These are phyloP conservation scores for Astragalus membranaceus DNA, from an alignment of 306 rosid species.

Conservation along the genomic window DNA sequence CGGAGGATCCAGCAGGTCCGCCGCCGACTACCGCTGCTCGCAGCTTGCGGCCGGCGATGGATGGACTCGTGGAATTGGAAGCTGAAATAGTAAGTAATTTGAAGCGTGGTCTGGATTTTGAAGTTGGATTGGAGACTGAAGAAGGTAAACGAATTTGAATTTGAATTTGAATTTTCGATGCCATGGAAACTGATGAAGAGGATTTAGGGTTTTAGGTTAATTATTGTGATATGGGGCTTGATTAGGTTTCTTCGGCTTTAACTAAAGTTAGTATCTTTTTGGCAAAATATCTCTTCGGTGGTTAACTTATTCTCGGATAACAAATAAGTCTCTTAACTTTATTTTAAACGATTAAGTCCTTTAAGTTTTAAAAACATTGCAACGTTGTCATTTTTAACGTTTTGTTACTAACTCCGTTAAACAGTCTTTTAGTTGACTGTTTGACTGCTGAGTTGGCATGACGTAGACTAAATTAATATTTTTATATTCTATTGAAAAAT, in stretches of 20 bases:
- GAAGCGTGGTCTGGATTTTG: background rate
- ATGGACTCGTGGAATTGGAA: conserved; percentile 31
- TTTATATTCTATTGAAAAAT: no score
- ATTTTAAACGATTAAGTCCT: no score
- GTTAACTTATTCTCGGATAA: no score
- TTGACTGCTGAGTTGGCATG: no score
- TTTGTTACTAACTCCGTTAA: no score
- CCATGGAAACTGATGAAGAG: conserved; percentile 26
- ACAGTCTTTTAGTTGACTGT: no score
- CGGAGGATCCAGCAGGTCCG: conserved; percentile 89
- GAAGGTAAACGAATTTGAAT: conserved; percentile 17
- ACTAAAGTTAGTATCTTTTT: conserved; percentile 3
- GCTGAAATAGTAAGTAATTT: conserved; percentile 25
- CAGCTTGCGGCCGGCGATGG: conserved; percentile 65
- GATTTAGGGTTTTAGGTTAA: conserved; percentile 10
- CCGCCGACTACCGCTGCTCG: conserved; percentile 86
- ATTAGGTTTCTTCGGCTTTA: background rate
- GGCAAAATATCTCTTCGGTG: no score
- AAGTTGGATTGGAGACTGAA: conserved; percentile 5
- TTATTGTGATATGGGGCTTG: background rate
- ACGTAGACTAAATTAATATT: no score
- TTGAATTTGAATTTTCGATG: no score
- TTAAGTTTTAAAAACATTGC: no score
- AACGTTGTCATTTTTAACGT: no score
- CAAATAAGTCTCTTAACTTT: no score